These are phyloP conservation scores for Xylaria longipes DNA, from an alignment of 495 filamentous ascomycete species.

Conservation along the genomic window DNA sequence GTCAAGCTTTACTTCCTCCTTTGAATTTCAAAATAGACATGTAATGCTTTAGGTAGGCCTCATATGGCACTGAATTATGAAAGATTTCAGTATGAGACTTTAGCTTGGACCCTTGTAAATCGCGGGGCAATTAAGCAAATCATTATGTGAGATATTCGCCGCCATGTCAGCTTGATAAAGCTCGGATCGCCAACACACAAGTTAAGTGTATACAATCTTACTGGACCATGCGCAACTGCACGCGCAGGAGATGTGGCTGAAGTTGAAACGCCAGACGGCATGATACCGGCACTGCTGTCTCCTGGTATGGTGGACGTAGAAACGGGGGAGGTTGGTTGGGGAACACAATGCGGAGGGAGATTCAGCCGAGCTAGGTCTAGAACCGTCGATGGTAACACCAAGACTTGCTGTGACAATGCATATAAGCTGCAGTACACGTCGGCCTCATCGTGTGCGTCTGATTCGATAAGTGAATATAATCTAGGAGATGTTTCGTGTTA, in stretches of 20 bases:
- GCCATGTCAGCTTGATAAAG: constrained; percentile 41
- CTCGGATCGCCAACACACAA: constrained; percentile 56
- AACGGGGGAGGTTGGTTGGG: constrained; percentile 48
- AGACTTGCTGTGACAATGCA: constrained; percentile 12
- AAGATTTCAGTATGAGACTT: neutral
- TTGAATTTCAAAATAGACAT: neutral
- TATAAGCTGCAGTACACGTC: constrained; percentile 8
- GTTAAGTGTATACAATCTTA: constrained; percentile 57
- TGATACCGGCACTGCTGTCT: constrained; percentile 52
- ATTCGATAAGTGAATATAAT: constrained; percentile 9
- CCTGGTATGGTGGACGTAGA: constrained; percentile 31
- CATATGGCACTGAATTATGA: neutral
- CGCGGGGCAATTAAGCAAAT: constrained; percentile 44
- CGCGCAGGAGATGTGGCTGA: constrained; percentile 53
- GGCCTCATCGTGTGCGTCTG: neutral
- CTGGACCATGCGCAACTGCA: constrained; percentile 57
- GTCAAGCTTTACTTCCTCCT: neutral
- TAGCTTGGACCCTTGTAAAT: constrained; percentile 38
- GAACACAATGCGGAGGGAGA: constrained; percentile 49
- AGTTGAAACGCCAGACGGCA: constrained; percentile 50
- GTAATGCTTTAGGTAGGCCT: neutral
- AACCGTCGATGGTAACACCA: neutral
- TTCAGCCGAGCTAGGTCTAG: constrained; percentile 45
- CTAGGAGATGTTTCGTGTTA: neutral
- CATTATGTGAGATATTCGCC: constrained; percentile 42